These are phyloP conservation scores for Escallonia herrerae DNA, from an alignment of 129 eudicot genomes.

Conservation along the genomic window DNA sequence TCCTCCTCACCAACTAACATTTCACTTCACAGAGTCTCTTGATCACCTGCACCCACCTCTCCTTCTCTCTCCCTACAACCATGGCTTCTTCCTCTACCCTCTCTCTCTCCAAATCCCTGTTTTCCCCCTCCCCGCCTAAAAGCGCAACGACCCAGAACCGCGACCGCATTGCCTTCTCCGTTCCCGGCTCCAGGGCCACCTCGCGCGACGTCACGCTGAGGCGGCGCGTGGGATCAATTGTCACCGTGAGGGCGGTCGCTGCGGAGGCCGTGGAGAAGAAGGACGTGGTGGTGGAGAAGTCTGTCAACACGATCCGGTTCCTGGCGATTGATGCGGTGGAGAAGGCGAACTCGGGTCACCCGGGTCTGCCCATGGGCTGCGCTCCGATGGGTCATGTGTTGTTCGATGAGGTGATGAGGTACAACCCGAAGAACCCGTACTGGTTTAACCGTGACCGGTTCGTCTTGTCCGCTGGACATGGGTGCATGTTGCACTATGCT, in stretches of 20 bases:
- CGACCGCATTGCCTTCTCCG: conserved; percentile 8
- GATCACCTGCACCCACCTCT: conserved; percentile 8
- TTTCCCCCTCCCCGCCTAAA: conserved; percentile 4
- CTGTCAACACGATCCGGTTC: conserved; percentile 48
- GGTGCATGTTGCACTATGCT: conserved; percentile 61
- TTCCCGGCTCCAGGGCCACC: not conserved
- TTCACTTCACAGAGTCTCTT: not conserved
- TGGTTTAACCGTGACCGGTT: conserved; percentile 62
- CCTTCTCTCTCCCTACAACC: not conserved
- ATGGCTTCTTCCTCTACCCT: conserved; percentile 16
- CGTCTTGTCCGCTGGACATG: conserved; percentile 56
- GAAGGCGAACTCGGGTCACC: conserved; percentile 63
- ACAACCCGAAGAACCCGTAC: conserved; percentile 49
- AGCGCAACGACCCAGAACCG: conserved; percentile 1
- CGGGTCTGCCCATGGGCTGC: conserved; percentile 62
- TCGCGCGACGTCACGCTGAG: conserved; percentile 6
- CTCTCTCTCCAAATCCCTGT: conserved; percentile 21
- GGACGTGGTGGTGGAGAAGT: conserved; percentile 29
- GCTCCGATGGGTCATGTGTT: conserved; percentile 60
- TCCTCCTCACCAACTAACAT: not conserved
- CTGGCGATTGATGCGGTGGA: conserved; percentile 53
- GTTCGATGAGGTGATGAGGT: conserved; percentile 48
- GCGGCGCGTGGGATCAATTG: not conserved
- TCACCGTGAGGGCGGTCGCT: conserved; percentile 6
- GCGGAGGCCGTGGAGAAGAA: conserved; percentile 7